phyloP scores from a whole-genome alignment of 257 asterid genomes.

The Solanum gandarillasii region DNA sequence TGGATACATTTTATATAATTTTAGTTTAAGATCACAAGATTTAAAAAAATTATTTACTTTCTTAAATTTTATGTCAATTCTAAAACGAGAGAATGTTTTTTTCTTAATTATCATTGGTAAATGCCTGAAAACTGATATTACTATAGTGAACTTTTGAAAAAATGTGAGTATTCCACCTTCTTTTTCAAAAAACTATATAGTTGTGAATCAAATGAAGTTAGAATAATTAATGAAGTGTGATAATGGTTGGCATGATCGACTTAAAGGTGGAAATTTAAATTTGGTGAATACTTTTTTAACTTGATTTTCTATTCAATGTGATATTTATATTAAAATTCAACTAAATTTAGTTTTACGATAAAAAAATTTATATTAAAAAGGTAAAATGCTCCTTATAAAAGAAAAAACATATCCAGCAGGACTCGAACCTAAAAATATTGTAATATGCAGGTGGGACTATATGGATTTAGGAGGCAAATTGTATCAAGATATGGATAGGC shows the following conservation, averaged over 20 bases:
- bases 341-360: no score
- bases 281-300: not conserved
- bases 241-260: not conserved
- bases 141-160: not conserved
- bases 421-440: not conserved
- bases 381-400: no score
- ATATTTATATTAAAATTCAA: no score
- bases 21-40: no score
- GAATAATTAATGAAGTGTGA: not conserved
- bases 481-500: slow-evolving; percentile 64
- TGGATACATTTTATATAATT: not conserved
- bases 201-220: not conserved
- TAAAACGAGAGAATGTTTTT: no score
- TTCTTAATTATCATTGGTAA: not conserved
- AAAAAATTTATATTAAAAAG: no score
- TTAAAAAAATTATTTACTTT: not conserved
- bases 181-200: not conserved
- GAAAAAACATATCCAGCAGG: no score
- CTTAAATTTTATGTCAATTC: not conserved
- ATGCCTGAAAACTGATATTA: no score
- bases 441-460: slow-evolving; percentile 69
- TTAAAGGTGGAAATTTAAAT: not conserved
- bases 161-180: not conserved
- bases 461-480: slow-evolving; percentile 64
- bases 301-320: no score